Percentiles rank a stretch among this genome's conserved stretches.
These are phyloP conservation scores for Leishmania braziliensis DNA, from an alignment of 208 protist species.

Conservation along the genomic window DNA sequence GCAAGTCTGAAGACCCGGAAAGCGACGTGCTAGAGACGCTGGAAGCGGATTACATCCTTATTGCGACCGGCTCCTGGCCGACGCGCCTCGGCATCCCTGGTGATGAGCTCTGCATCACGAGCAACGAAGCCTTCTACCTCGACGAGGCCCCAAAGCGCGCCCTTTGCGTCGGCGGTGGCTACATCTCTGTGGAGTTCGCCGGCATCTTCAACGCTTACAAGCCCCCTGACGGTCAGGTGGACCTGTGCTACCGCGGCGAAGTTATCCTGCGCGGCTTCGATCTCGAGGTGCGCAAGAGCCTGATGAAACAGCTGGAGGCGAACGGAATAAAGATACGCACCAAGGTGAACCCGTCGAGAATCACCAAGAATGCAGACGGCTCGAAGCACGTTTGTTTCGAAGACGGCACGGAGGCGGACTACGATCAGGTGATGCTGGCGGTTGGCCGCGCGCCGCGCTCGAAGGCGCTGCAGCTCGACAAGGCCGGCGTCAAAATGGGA, in stretches of 20 bases:
- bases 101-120: constrained; percentile 89
- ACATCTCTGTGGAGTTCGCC: constrained; percentile 92
- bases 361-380: constrained; percentile 73
- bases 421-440: constrained; percentile 96
- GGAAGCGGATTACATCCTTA: constrained; percentile 77
- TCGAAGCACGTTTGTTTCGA: constrained; percentile 79
- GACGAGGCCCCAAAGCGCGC: constrained; percentile 70
- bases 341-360: constrained; percentile 74
- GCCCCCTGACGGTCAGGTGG: constrained; percentile 62
- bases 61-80: constrained; percentile 89
- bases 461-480: constrained; percentile 88
- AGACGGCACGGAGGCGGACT: constrained; percentile 76
- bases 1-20: constrained; percentile 45
- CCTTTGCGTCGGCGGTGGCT: constrained; percentile 89
- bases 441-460: constrained; percentile 95
- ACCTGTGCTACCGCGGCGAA: constrained; percentile 80
- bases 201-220: constrained; percentile 93
- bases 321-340: constrained; percentile 85
- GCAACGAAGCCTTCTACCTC: constrained; percentile 93
- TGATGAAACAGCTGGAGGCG: constrained; percentile 77
- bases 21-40: constrained; percentile 66
- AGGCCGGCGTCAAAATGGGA: constrained; percentile 88
- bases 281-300: constrained; percentile 63
- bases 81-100: constrained; percentile 77
- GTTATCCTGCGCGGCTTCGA: constrained; percentile 91